Evolutionary conservation across 495 filamentous ascomycete species (phyloP).

Genomic region (Aspergillus haitiensis): DNA sequence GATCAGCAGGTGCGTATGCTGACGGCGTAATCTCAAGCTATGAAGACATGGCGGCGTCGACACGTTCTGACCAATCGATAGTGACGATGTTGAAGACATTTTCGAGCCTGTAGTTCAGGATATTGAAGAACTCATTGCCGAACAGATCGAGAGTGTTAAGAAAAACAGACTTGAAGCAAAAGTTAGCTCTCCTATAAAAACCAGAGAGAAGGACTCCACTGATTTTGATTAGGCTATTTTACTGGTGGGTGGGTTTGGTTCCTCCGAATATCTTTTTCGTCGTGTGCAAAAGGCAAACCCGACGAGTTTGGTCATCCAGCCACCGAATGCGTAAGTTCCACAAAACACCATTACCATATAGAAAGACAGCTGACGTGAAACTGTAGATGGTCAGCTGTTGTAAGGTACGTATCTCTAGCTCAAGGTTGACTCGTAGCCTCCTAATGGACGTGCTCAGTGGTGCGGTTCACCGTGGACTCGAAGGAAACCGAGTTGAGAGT

Average conservation of each 20-base stretch:
- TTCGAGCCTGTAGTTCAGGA: constrained; percentile 59
- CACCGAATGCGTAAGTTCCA: constrained; percentile 55
- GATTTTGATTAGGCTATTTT: constrained; percentile 50
- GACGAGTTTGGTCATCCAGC: constrained; percentile 57
- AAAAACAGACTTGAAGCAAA: constrained; percentile 15
- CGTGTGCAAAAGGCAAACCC: constrained; percentile 46
- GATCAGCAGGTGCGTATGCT: constrained; percentile 22
- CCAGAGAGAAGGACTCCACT: constrained; percentile 25
- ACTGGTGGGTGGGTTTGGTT: constrained; percentile 73
- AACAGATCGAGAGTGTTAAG: constrained; percentile 51
- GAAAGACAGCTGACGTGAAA: not conserved
- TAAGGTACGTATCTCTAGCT: constrained; percentile 21
- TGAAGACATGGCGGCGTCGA: not conserved
- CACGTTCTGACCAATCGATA: constrained; percentile 11
- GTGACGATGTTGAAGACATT: constrained; percentile 47
- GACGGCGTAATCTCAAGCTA: not conserved
- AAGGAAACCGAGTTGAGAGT: constrained; percentile 45
- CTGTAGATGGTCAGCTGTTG: constrained; percentile 33
- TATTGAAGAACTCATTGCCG: constrained; percentile 58
- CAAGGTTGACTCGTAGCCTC: constrained; percentile 18
- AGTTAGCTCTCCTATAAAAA: constrained; percentile 6
- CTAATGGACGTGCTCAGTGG: constrained; percentile 38
- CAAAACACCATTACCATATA: not conserved
- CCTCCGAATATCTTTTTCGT: constrained; percentile 63
- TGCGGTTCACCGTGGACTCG: constrained; percentile 46